Evolutionary conservation across 2,329 filamentous ascomycete species (phyloP), one percentile per base, ranked within the genome.

Genomic region (Sporothrix globosa): DNA sequence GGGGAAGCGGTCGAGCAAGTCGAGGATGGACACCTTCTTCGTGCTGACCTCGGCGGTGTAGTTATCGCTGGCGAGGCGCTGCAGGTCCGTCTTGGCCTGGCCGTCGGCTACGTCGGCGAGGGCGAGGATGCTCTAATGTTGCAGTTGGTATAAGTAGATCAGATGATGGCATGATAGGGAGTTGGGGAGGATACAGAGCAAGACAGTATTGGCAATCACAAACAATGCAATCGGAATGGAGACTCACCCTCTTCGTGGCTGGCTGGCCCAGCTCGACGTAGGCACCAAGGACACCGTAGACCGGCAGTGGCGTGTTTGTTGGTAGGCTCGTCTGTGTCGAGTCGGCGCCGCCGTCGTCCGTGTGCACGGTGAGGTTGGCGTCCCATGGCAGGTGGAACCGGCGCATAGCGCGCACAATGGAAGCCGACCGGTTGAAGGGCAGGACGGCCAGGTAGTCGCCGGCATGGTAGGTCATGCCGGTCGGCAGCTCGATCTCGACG

Each of bases 361-460:
- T 83, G 14, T 81, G 78, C 52, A 92, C 88, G 5, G 84, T 88
- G 41, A 92, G 79, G 69, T 86, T 84, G 2, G 88, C 86, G 76
- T 93, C 91, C 87, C 88, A 90, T 0, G 90, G 84, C 1, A 94
- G 80, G 1, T 84, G 80, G 76, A 93, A 93, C 21, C 85, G 82
- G 19, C 83, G 82, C 77, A 92, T 86, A 0, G 86, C 89, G 11
- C 90, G 84, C 7, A 84, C 83, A 1, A 93, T 86, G 3, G 83
- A 87, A 27, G 84, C 80, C 61, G 83, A 83, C 1, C 87, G 88
- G 77, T 94, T 94, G 39, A 91, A 80, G 0, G 92, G 91, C 1
- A 93, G 81, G 3, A 93, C 82, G 0, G 90, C 90, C 1, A 94
- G 84, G 76, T 95, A 94, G 76, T 94, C 92, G 10, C 91, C 92